Percentiles rank a stretch among this genome's conserved stretches.
These are phyloP conservation scores for Colletotrichum limetticola DNA, from an alignment of 2,329 filamentous ascomycete genomes.

Conservation along the genomic window DNA sequence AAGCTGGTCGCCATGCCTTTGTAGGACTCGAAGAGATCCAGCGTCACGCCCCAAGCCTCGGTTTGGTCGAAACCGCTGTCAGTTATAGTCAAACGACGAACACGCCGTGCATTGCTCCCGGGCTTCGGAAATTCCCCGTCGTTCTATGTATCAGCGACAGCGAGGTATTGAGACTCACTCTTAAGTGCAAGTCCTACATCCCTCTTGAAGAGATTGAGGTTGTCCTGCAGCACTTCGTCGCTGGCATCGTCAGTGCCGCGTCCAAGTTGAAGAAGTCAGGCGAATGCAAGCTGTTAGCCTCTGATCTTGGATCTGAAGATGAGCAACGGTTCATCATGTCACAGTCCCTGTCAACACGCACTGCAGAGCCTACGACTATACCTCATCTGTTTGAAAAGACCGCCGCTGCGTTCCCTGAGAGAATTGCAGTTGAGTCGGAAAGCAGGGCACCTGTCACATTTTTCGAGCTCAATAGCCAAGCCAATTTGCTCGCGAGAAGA, in stretches of 20 bases:
- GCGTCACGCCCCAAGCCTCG: background rate
- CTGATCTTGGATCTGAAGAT: background rate
- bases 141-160: conserved; percentile 2
- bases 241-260: background rate
- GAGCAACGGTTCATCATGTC: background rate
- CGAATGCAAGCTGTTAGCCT: background rate
- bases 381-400: background rate
- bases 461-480: background rate
- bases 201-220: background rate
- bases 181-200: background rate
- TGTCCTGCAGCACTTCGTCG: background rate
- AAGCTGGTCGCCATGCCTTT: conserved; percentile 8
- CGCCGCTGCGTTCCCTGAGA: background rate
- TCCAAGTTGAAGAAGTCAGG: background rate
- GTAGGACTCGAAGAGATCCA: background rate
- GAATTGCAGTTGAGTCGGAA: background rate
- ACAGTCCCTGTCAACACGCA: background rate
- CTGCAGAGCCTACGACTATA: background rate
- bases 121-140: background rate
- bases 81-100: background rate
- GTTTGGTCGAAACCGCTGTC: background rate
- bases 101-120: background rate
- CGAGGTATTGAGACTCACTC: background rate
- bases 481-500: background rate
- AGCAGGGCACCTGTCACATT: background rate